Evolutionary conservation across 441 rosid genomes (phyloP).

Genomic region (Populus hybrid): DNA sequence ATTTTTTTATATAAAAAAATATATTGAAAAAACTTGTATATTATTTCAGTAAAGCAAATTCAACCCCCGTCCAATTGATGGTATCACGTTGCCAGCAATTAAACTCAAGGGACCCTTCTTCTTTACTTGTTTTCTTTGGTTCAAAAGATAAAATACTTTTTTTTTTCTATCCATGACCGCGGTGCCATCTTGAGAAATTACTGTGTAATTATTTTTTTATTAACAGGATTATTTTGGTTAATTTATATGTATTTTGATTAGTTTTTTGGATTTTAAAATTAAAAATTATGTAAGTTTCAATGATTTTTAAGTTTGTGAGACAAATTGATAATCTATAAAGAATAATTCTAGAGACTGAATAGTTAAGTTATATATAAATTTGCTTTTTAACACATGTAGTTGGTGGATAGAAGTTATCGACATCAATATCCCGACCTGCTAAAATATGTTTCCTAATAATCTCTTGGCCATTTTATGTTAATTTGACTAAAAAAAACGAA

Average conservation of each 20-base stretch:
- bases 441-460: too few species aligned
- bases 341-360: rapidly evolving
- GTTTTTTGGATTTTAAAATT: rapidly evolving
- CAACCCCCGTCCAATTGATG: not conserved
- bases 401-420: too few species aligned
- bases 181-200: too few species aligned
- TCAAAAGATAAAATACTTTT: not conserved
- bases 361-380: too few species aligned
- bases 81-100: conserved; percentile 2
- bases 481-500: not conserved
- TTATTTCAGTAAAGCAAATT: not conserved
- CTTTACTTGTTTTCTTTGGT: not conserved
- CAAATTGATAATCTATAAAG: rapidly evolving
- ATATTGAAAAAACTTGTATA: not conserved
- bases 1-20: too few species aligned
- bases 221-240: rapidly evolving
- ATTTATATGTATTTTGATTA: rapidly evolving
- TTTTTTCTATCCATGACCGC: not conserved
- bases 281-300: too few species aligned
- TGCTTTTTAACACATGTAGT: too few species aligned
- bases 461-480: too few species aligned
- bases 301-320: rapidly evolving
- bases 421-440: too few species aligned
- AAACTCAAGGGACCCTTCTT: not conserved
- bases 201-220: too few species aligned